Evolutionary conservation across 352 stramenopile species (phyloP), one percentile per base, ranked within the genome.

Genomic region (Paralagenidium karlingii): DNA sequence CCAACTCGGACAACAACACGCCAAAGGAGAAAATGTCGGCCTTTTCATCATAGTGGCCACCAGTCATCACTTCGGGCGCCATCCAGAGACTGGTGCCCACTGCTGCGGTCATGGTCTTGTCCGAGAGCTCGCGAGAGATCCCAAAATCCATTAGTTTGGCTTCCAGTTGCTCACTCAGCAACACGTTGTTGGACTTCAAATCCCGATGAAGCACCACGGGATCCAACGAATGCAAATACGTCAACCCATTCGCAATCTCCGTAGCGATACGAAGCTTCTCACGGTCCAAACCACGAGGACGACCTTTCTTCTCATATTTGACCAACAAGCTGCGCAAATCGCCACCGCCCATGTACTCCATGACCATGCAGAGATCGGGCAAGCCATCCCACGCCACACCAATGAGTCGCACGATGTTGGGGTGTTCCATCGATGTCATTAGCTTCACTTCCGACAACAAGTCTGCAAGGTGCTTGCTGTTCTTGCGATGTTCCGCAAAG

Each of bases 61-160:
- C 68, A 4, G 59, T 49, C 6, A 82, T 41, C 15, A 82, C 65
- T 40, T 74, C 68, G 1, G 68, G 68, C 6, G 68, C 68, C 3
- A 60, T 82, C 68, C 65, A 82, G 1, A 78, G 58, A 24, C 76
- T 20, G 13, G 68, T 80, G 5, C 65, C 68, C 21, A 81, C 60
- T 10, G 63, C 67, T 28, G 54, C 69, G 4, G 63, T 81, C 67
- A 81, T 81, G 16, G 67, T 76, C 36, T 81, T 56, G 15, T 78
- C 63, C 5, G 61, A 71, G 4, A 79, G 77, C 40, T 74, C 60
- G 16, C 67, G 67, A 19, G 61, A 74, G 28, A 78, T 47, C 0
- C 63, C 67, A 44, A 81, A 81, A 37, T 78, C 67, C 27, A 51
- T 76, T 24, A 82, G 45, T 36, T 84, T 84, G 15, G 70, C 68